These are phyloP conservation scores for Saitozyma sp. DNA, from an alignment of 768 basidiomycete species.

Conservation along the genomic window DNA sequence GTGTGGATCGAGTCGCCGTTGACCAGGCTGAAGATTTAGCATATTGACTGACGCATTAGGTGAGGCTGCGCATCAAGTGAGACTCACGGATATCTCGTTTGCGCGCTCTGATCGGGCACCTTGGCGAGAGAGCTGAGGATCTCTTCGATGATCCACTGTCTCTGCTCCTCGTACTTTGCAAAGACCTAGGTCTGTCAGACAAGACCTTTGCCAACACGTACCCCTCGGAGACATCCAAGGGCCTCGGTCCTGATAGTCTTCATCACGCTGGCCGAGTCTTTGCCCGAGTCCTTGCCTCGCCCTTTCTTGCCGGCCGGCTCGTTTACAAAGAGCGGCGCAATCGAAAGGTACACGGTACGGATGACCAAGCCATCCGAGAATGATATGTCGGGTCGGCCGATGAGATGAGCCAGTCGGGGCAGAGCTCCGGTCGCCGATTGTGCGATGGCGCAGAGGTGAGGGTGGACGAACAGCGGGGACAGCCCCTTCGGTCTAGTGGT, in stretches of 20 bases:
- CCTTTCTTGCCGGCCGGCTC: slow-evolving; percentile 45
- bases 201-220: slow-evolving; percentile 54
- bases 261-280: slow-evolving; percentile 69
- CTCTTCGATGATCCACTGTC: slow-evolving; percentile 98
- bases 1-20: slow-evolving; percentile 91
- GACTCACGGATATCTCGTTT: slow-evolving; percentile 79
- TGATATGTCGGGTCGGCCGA: slow-evolving; percentile 66
- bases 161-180: slow-evolving; percentile 77
- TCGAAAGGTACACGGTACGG: slow-evolving; percentile 85
- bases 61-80: not conserved
- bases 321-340: slow-evolving; percentile 85
- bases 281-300: slow-evolving; percentile 34
- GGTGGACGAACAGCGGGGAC: slow-evolving; percentile 31
- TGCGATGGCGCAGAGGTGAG: slow-evolving; percentile 56
- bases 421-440: slow-evolving; percentile 70
- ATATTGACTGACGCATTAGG: not conserved
- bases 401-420: slow-evolving; percentile 71
- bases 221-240: slow-evolving; percentile 77
- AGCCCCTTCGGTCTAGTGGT: slow-evolving; percentile 15
- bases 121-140: slow-evolving; percentile 86
- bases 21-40: slow-evolving; percentile 62
- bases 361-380: slow-evolving; percentile 93
- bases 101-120: slow-evolving; percentile 82
- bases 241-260: slow-evolving; percentile 78
- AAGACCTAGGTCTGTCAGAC: slow-evolving; percentile 65